phyloP scores from a whole-genome alignment of 2,329 filamentous ascomycete species.

The Penicillium expansum region DNA sequence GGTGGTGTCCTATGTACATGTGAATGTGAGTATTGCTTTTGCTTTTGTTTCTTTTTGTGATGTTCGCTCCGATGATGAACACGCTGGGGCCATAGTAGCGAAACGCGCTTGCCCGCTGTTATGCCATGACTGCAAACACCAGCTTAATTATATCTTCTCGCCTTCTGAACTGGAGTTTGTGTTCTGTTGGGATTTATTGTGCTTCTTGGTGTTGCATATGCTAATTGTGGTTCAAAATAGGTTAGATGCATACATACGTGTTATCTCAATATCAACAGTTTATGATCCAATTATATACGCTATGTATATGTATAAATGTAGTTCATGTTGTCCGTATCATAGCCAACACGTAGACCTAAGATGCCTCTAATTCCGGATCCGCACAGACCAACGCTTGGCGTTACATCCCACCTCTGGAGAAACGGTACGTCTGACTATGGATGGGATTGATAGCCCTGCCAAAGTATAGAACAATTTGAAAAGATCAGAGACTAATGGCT shows the following conservation, averaged over 20 bases:
- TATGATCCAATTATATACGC: not conserved
- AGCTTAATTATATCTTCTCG: slow-evolving; percentile 63
- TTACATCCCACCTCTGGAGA: slow-evolving; percentile 25
- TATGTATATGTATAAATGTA: not conserved
- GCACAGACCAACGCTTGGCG: slow-evolving; percentile 37
- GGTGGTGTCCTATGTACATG: slow-evolving; percentile 16
- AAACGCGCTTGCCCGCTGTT: slow-evolving; percentile 33
- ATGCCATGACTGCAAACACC: slow-evolving; percentile 59
- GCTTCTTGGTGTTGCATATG: slow-evolving; percentile 2
- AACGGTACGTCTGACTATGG: not conserved
- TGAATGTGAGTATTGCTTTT: slow-evolving; percentile 15
- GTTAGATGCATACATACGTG: slow-evolving; percentile 6
- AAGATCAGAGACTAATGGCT: not conserved
- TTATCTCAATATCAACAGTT: slow-evolving; percentile 1
- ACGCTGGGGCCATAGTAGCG: slow-evolving; percentile 55
- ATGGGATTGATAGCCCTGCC: not conserved
- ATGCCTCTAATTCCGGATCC: slow-evolving; percentile 1
- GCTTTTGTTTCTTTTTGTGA: slow-evolving; percentile 1
- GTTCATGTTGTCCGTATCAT: not conserved
- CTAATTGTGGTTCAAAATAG: slow-evolving; percentile 7
- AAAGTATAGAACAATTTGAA: not conserved
- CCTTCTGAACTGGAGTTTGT: slow-evolving; percentile 50
- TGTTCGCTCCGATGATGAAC: slow-evolving; percentile 35
- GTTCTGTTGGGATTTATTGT: not conserved
- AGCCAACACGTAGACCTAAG: not conserved